These are phyloP conservation scores for Mortierella sp. DNA, from an alignment of 371 early-diverging fungal genomes.

Conservation along the genomic window DNA sequence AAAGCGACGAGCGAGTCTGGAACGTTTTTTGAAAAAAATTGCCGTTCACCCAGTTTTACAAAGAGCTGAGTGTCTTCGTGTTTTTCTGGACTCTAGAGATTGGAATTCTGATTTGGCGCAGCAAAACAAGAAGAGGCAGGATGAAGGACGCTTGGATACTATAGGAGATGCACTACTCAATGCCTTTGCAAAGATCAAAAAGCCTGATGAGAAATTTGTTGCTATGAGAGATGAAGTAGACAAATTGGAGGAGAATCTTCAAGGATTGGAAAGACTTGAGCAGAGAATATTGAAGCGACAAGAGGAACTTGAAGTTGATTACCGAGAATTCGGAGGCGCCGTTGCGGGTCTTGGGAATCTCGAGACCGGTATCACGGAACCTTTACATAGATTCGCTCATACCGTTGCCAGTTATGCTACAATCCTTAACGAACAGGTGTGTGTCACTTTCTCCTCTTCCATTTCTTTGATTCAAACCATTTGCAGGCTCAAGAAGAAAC, in stretches of 20 bases:
- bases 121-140: constrained; percentile 55
- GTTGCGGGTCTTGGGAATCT: constrained; percentile 81
- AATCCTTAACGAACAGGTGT: constrained; percentile 75
- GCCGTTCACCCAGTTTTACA: constrained; percentile 91
- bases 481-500: background rate
- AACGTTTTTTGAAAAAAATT: constrained; percentile 86
- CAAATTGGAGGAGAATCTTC: constrained; percentile 87
- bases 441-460: constrained; percentile 3
- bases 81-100: constrained; percentile 87
- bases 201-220: constrained; percentile 87
- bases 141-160: constrained; percentile 85
- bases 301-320: constrained; percentile 82
- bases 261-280: constrained; percentile 81
- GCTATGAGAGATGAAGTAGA: constrained; percentile 84
- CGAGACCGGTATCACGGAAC: constrained; percentile 81
- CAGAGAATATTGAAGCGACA: constrained; percentile 82
- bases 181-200: constrained; percentile 91
- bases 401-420: constrained; percentile 71
- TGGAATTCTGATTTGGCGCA: constrained; percentile 72
- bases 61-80: constrained; percentile 71
- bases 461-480: background rate
- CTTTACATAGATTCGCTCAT: constrained; percentile 74
- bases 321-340: constrained; percentile 82
- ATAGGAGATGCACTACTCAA: constrained; percentile 92
- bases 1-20: constrained; percentile 78